Percentiles rank a stretch among this genome's conserved stretches.
Conservation (phyloP, 306 rosid genomes). For the Cucurbita ficifolia region DNA sequence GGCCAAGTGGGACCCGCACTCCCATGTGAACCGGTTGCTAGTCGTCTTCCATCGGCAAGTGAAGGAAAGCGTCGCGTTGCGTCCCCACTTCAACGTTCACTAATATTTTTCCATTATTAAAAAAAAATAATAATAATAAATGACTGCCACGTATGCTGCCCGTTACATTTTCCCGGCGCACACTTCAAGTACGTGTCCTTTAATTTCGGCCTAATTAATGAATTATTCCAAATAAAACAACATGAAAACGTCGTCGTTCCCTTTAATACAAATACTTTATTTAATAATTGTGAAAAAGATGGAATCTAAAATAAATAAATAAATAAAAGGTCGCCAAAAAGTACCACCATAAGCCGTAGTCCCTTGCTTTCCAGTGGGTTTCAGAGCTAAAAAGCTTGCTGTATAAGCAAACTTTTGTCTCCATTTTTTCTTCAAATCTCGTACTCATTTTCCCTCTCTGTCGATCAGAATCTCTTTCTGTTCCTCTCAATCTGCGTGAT, state of each 20-base stretch:
- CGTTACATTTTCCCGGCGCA: not conserved
- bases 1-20: not conserved
- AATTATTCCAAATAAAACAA: not conserved
- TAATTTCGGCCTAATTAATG: not conserved
- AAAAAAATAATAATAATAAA: not conserved
- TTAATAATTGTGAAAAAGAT: not conserved
- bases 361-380: constrained; percentile 1
- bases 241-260: not conserved
- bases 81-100: constrained; percentile 8
- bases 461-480: not conserved
- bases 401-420: not conserved
- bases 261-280: not conserved
- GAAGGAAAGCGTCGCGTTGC: not conserved
- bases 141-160: constrained; percentile 1
- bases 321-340: not conserved
- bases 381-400: constrained; percentile 5
- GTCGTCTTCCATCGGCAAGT: not conserved
- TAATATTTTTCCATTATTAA: not conserved
- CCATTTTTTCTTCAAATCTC: not conserved
- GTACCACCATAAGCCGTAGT: not conserved
- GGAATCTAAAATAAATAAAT: not conserved
- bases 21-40: not conserved
- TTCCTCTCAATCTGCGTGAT: not conserved
- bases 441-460: not conserved
- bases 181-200: constrained; percentile 3